Evolutionary conservation across 2,329 filamentous ascomycete species (phyloP).

Genomic region (Phoma sp.): DNA sequence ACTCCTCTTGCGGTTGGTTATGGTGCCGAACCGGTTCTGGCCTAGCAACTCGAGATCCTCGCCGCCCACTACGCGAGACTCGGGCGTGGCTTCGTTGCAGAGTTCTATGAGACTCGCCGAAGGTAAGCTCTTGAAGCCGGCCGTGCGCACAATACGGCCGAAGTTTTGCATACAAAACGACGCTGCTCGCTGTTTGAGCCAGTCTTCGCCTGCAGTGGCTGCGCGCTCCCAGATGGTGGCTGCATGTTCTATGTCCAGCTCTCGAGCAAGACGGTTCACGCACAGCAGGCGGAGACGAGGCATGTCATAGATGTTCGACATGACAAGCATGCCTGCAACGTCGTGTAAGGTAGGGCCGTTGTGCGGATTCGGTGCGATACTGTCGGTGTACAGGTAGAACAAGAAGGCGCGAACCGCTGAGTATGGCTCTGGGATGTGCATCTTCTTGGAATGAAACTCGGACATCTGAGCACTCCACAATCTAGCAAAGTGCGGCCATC

Average conservation of each 20-base stretch:
- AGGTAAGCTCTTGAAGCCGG: conserved; percentile 82
- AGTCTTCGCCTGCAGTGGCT: conserved; percentile 87
- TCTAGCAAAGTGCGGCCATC: conserved; percentile 95
- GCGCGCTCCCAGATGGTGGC: conserved; percentile 97
- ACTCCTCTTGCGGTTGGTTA: conserved; percentile 53
- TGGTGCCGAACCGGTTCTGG: conserved; percentile 52
- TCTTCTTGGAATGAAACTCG: conserved; percentile 94
- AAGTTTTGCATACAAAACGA: conserved; percentile 91
- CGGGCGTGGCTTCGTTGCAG: conserved; percentile 90
- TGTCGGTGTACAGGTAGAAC: conserved; percentile 96
- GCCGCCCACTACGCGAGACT: conserved; percentile 88
- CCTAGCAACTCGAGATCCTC: conserved; percentile 75
- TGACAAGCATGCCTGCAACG: conserved; percentile 91
- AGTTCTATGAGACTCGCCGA: conserved; percentile 84
- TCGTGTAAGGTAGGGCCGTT: conserved; percentile 72
- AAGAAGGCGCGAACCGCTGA: conserved; percentile 92
- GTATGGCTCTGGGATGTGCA: conserved; percentile 98
- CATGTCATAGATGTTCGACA: conserved; percentile 98
- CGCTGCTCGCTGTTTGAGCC: conserved; percentile 87
- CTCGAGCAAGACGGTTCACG: conserved; percentile 85
- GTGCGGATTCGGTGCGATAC: conserved; percentile 62
- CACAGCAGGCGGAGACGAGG: conserved; percentile 89
- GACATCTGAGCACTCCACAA: conserved; percentile 94
- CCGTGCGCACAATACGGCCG: conserved; percentile 89
- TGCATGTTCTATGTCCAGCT: conserved; percentile 92